These are phyloP conservation scores for Linum tenue DNA, from an alignment of 345 rosid species.

Conservation along the genomic window DNA sequence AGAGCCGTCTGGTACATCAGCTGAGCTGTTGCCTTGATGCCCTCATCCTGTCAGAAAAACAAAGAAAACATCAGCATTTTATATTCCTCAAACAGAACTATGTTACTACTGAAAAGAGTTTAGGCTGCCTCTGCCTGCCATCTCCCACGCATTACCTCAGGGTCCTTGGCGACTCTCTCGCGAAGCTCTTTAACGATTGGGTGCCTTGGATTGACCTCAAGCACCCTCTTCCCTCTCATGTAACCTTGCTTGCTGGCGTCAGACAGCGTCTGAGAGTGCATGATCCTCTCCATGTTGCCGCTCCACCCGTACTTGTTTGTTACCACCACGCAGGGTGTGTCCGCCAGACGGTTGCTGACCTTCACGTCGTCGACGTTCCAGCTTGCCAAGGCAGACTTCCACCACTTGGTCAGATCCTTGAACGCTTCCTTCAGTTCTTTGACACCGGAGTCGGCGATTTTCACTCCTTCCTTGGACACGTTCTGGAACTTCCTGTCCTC, in stretches of 20 bases:
- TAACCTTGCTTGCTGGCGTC: conserved; percentile 89
- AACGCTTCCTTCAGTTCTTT: conserved; percentile 89
- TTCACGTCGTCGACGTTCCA: conserved; percentile 88
- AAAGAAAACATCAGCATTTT: no score
- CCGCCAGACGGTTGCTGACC: conserved; percentile 77
- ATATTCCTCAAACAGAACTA: not conserved
- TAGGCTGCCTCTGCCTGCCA: no score
- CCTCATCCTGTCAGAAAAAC: conserved; percentile 43
- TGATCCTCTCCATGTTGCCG: conserved; percentile 95
- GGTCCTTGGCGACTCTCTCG: conserved; percentile 63
- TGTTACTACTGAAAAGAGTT: no score
- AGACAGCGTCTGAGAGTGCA: conserved; percentile 92
- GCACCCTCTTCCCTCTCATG: conserved; percentile 90
- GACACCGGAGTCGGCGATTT: conserved; percentile 63
- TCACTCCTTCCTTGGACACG: conserved; percentile 88
- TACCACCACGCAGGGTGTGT: conserved; percentile 91
- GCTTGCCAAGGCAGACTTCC: conserved; percentile 64
- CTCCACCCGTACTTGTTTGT: conserved; percentile 97
- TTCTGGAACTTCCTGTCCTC: conserved; percentile 90
- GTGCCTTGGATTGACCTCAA: conserved; percentile 91
- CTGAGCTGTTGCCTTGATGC: conserved; percentile 66
- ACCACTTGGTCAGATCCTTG: conserved; percentile 94
- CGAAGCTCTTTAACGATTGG: conserved; percentile 93
- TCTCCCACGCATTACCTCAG: conserved; percentile 46
- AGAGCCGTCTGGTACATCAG: conserved; percentile 91